phyloP scores from a whole-genome alignment of 306 rosid genomes.

The Dicorynia guianensis region DNA sequence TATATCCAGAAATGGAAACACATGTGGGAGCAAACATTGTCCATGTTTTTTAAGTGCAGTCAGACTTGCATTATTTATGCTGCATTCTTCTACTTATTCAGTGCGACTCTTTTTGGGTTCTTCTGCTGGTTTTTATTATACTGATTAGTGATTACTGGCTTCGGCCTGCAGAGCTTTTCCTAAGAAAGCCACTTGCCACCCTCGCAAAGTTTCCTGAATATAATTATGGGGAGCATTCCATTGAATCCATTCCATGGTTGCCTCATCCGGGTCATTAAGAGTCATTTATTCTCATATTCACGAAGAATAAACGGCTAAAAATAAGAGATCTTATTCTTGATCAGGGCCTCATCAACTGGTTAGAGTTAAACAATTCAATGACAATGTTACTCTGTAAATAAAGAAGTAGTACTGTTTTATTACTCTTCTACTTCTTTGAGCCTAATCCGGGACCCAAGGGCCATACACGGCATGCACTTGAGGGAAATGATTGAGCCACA shows the following conservation, averaged over 20 bases:
- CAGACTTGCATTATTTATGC: slow-evolving; percentile 22
- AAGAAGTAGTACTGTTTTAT: slow-evolving; percentile 43
- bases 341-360: not conserved
- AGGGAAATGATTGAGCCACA: not conserved
- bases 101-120: slow-evolving; percentile 33
- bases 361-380: slow-evolving; percentile 16
- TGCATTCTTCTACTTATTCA: slow-evolving; percentile 5
- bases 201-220: slow-evolving; percentile 28
- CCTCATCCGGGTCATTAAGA: slow-evolving; percentile 34
- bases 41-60: slow-evolving; percentile 33
- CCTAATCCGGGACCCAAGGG: slow-evolving; percentile 38
- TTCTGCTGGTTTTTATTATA: slow-evolving; percentile 30
- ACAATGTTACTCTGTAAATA: slow-evolving; percentile 33
- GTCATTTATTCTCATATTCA: slow-evolving; percentile 18
- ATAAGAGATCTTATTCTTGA: too few relatives aligned
- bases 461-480: slow-evolving; percentile 31
- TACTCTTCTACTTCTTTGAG: slow-evolving; percentile 1
- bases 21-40: not conserved
- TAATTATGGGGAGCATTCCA: slow-evolving; percentile 25
- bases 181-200: slow-evolving; percentile 76
- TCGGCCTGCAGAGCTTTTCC: slow-evolving; percentile 68
- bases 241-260: slow-evolving; percentile 36
- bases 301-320: too few relatives aligned
- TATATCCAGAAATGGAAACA: not conserved
- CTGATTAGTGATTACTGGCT: slow-evolving; percentile 22